Base-by-base conservation (phyloP, 1,284 basidiomycete species). In the Papiliotrema laurentii region DNA sequence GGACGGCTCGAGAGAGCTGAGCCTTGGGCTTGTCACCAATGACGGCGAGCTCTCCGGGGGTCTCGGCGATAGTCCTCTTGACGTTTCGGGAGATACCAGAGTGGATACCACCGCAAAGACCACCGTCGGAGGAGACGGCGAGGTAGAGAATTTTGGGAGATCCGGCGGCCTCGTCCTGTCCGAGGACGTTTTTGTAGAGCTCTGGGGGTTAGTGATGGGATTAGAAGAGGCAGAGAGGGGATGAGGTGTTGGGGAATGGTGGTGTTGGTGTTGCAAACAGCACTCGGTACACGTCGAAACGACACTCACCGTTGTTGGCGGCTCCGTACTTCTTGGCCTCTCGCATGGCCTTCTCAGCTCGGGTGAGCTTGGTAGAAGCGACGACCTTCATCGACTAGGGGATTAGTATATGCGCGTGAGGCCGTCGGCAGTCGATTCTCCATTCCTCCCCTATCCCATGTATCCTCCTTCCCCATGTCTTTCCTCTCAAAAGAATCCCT, bases 91-190 rank as follows among this genome's bases (percentile, higher is more conserved):
- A 82, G 68, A 98, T 88, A 54, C 90, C 92, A 36, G 94, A 97
- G 81, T 98, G 94, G 71, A 99, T 97, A 83, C 96, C 96, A 78
- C 96, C 96, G 75, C 94, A 99, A 52, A 99, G 89, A 78, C 96
- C 94, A 80, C 96, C 94, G 84, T 98, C 94, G 51, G 93, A 97
- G 43, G 94, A 96, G 66, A 94, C 76, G 74, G 93, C 88, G 61
- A 98, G 75, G 79, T 93, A 89, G 61, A 97, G 86, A 69, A 87
- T 86, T 76, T 83, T 84, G 50, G 80, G 79, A 67, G 85, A 81
- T 16, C 82, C 74, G 41, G 82, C 76, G 38, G 66, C 55, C 24
- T 60, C 59, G 24, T 54, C 51, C 28, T 60, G 59, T 44, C 53
- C 50, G 54, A 74, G 63, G 28, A 86, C 75, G 72, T 90, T 80